Evolutionary conservation across 2,329 filamentous ascomycete species (phyloP), one percentile per base, ranked within the genome.

Genomic region (Exophiala sideris): DNA sequence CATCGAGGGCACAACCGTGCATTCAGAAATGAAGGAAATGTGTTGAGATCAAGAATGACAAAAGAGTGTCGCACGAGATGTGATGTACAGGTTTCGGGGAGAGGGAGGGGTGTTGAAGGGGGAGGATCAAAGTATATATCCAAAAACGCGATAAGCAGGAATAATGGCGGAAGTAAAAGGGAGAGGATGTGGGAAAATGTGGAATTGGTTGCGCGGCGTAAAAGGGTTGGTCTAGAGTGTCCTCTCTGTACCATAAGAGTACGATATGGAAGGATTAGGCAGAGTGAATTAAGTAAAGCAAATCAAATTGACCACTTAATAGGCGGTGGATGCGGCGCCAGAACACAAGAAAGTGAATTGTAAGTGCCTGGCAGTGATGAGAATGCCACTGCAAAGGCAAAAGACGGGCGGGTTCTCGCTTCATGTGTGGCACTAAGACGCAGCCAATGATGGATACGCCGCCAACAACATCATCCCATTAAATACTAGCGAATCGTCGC

Each of bases 391-490:
- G 10, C 24, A 29, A 5, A 29, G 24, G 24, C 24, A 29, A 29
- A 29, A 29, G 24, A 8, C 24, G 24, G 24, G 54, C 50, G 54
- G 54, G 45, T 53, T 50, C 47, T 57, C 54, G 54, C 54, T 57
- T 57, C 50, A 53, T 24, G 44, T 41, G 50, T 53, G 54, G 54
- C 54, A 53, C 54, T 38, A 45, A 32, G 10, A 38, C 20, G 14
- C 14, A 39, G 9, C 41, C 49, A 52, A 52, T 52, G 35, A 33
- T 45, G 54, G 38, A 56, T 52, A 49, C 41, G 44, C 29, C 24
- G 24, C 24, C 24, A 29, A 29, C 24, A 29, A 29, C 24, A 29
- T 29, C 24, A 12, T 16, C 18, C 12, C 33, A 38, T 29, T n/a
- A 48, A 48, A 14, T 36, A 21, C 21, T 44, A 44, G 41, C 20